These are phyloP conservation scores for Fusarium sp. DNA, from an alignment of 2,329 filamentous ascomycete species.

Conservation along the genomic window DNA sequence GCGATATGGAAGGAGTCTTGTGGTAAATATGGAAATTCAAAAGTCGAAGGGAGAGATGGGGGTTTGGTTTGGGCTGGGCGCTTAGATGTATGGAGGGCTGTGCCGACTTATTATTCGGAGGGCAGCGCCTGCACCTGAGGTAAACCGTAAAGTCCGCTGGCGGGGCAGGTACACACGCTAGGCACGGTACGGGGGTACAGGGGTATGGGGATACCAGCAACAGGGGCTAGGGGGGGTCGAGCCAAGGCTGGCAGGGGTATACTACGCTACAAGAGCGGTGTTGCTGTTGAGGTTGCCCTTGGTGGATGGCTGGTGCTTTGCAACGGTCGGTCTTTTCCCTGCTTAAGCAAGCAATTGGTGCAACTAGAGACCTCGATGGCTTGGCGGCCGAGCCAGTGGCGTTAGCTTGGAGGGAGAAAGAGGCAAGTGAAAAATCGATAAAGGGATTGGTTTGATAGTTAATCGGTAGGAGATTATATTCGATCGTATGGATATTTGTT, in stretches of 20 bases:
- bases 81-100: slow-evolving; percentile 45
- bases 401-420: slow-evolving; percentile 24
- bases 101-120: slow-evolving; percentile 47
- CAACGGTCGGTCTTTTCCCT: slow-evolving; percentile 33
- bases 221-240: slow-evolving; percentile 20
- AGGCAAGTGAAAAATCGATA: slow-evolving; percentile 22
- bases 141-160: slow-evolving; percentile 27
- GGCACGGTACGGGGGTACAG: slow-evolving; percentile 42
- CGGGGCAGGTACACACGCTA: slow-evolving; percentile 40
- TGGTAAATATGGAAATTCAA: slow-evolving; percentile 35
- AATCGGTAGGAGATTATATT: slow-evolving; percentile 20
- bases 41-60: slow-evolving; percentile 39
- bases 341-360: slow-evolving; percentile 44
- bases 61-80: slow-evolving; percentile 34
- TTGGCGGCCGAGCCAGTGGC: slow-evolving; percentile 43
- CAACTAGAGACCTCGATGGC: slow-evolving; percentile 26
- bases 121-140: slow-evolving; percentile 35
- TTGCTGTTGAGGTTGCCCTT: slow-evolving; percentile 34
- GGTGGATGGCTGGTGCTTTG: slow-evolving; percentile 22
- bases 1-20: slow-evolving; percentile 16
- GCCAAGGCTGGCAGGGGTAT: slow-evolving; percentile 7
- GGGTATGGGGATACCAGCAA: slow-evolving; percentile 11
- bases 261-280: slow-evolving; percentile 28
- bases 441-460: slow-evolving; percentile 23
- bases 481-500: slow-evolving; percentile 10